Percentiles rank a stretch among this genome's conserved stretches.
Conservation (phyloP, 2,329 filamentous ascomycete species). For the Penicillium vulpinum region DNA sequence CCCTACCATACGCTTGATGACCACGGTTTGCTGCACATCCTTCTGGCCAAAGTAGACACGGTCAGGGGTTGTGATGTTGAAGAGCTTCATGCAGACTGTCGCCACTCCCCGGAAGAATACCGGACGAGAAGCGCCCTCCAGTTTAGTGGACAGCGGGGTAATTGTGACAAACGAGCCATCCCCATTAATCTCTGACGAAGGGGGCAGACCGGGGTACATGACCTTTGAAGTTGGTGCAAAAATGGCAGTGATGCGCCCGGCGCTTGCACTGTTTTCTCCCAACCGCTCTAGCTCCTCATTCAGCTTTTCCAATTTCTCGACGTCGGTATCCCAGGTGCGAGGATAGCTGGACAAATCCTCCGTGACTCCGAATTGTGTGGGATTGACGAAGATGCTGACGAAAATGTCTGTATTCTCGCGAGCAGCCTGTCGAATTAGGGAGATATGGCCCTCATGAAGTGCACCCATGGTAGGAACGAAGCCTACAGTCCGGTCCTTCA, state of each 20-base stretch:
- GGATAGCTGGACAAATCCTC: conserved; percentile 91
- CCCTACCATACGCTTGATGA: conserved; percentile 80
- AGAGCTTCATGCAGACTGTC: conserved; percentile 92
- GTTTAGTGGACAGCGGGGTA: conserved; percentile 74
- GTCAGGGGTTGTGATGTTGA: conserved; percentile 77
- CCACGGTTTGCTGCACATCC: conserved; percentile 92
- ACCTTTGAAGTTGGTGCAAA: conserved; percentile 80
- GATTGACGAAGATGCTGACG: conserved; percentile 93
- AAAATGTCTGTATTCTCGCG: conserved; percentile 82
- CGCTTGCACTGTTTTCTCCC: conserved; percentile 32
- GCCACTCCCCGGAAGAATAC: conserved; percentile 97
- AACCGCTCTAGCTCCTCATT: conserved; percentile 70
- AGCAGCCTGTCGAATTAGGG: conserved; percentile 80
- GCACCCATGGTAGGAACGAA: conserved; percentile 98
- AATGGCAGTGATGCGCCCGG: conserved; percentile 73
- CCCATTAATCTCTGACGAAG: conserved; percentile 70
- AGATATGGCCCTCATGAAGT: conserved; percentile 86
- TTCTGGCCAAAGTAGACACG: conserved; percentile 95
- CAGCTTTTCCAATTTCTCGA: conserved; percentile 64
- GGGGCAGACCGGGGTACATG: conserved; percentile 84
- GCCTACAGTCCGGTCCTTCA: conserved; percentile 71
- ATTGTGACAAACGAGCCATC: conserved; percentile 89
- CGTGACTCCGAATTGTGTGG: conserved; percentile 86
- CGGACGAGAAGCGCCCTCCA: conserved; percentile 82
- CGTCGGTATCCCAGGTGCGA: conserved; percentile 80